phyloP scores from a whole-genome alignment of 805 yeast genomes.

The Saccharomyces mikatae region DNA sequence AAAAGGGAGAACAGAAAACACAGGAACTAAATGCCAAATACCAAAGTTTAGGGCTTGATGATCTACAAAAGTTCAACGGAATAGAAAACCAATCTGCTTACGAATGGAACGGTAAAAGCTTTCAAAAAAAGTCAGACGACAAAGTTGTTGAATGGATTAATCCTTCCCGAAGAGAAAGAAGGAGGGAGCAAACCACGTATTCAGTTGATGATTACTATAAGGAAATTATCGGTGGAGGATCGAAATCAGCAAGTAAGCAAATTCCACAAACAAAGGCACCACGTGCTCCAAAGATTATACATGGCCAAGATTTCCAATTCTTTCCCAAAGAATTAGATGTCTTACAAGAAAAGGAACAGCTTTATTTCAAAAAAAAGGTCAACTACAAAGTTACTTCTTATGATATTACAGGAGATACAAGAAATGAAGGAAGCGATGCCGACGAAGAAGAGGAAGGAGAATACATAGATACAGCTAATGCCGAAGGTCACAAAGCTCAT shows the following conservation, averaged over 20 bases:
- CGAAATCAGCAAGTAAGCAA: slow-evolving; percentile 26
- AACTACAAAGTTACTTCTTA: slow-evolving; percentile 50
- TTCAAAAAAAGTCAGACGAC: slow-evolving; percentile 36
- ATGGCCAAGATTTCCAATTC: slow-evolving; percentile 68
- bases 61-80: slow-evolving; percentile 75
- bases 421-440: slow-evolving; percentile 38
- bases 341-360: slow-evolving; percentile 55
- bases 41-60: slow-evolving; percentile 83
- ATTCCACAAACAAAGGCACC: slow-evolving; percentile 38
- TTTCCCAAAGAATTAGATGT: slow-evolving; percentile 47
- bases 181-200: slow-evolving; percentile 70
- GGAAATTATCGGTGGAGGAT: slow-evolving; percentile 42
- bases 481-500: neutral
- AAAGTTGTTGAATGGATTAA: slow-evolving; percentile 52
- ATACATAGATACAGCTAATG: slow-evolving; percentile 7
- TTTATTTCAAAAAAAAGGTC: slow-evolving; percentile 51
- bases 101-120: slow-evolving; percentile 91
- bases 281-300: slow-evolving; percentile 55
- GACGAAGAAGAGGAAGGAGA: slow-evolving; percentile 41
- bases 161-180: slow-evolving; percentile 51
- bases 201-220: slow-evolving; percentile 70
- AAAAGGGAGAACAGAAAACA: slow-evolving; percentile 76
- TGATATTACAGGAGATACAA: slow-evolving; percentile 50
- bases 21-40: slow-evolving; percentile 71
- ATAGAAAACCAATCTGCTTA: slow-evolving; percentile 76